These are phyloP conservation scores for Zymoseptoria brevis DNA, from an alignment of 2,329 filamentous ascomycete genomes.

Conservation along the genomic window DNA sequence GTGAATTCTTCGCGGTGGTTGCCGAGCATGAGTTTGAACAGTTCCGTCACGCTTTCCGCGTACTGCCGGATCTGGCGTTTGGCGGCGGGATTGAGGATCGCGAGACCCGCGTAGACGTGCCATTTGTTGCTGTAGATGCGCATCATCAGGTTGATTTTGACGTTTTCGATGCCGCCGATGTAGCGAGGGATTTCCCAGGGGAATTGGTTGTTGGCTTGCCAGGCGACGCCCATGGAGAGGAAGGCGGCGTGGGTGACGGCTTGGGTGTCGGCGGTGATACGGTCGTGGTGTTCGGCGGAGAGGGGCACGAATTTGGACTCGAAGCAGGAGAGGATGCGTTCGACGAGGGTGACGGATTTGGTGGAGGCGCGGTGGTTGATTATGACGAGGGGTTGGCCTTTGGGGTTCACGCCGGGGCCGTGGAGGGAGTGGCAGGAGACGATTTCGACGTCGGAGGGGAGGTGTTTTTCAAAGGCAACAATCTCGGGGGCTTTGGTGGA, in stretches of 20 bases:
- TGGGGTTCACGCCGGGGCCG: slow-evolving; percentile 80
- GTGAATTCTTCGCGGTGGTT: slow-evolving; percentile 70
- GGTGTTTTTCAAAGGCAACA: slow-evolving; percentile 78
- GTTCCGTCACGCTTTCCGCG: slow-evolving; percentile 79
- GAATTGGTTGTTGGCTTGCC: slow-evolving; percentile 91
- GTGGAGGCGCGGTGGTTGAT: slow-evolving; percentile 87
- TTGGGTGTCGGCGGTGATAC: slow-evolving; percentile 96
- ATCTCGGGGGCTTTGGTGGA: slow-evolving; percentile 98
- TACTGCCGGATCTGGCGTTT: slow-evolving; percentile 92
- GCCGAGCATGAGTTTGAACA: slow-evolving; percentile 95
- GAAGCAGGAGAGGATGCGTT: slow-evolving; percentile 73
- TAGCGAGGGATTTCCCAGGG: slow-evolving; percentile 97
- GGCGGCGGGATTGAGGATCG: slow-evolving; percentile 91
- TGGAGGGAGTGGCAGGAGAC: slow-evolving; percentile 95
- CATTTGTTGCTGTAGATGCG: slow-evolving; percentile 98
- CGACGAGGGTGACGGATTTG: slow-evolving; percentile 67
- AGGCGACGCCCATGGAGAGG: slow-evolving; percentile 91
- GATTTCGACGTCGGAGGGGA: slow-evolving; percentile 83
- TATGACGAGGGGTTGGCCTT: slow-evolving; percentile 82
- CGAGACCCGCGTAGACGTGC: slow-evolving; percentile 97
- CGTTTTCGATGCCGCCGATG: slow-evolving; percentile 94
- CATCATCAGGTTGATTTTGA: slow-evolving; percentile 96
- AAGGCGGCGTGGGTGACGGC: slow-evolving; percentile 97
- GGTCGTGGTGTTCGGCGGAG: slow-evolving; percentile 79
- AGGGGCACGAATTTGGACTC: slow-evolving; percentile 81